phyloP scores from a whole-genome alignment of 2,329 filamentous ascomycete genomes.

The Aspergillus quadrilineatus region DNA sequence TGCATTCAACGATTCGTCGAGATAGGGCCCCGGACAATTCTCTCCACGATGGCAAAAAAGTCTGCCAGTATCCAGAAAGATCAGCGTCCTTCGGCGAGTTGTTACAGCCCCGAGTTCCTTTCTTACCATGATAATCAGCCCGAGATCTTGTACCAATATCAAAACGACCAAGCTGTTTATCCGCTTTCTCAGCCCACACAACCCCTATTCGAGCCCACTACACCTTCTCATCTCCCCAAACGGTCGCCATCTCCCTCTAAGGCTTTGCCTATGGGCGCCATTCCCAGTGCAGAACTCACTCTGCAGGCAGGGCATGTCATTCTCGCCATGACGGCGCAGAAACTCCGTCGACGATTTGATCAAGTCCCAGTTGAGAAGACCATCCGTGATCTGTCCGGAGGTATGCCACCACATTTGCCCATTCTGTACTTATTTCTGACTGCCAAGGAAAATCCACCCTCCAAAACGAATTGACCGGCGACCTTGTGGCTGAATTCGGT shows the following conservation, averaged over 20 bases:
- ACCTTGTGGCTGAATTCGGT: conserved; percentile 44
- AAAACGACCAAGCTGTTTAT: not conserved
- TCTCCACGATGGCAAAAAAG: conserved; percentile 41
- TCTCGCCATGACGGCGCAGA: conserved; percentile 20
- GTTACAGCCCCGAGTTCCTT: conserved; percentile 27
- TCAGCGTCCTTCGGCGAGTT: conserved; percentile 21
- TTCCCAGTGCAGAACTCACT: conserved; percentile 7
- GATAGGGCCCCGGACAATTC: conserved; percentile 38
- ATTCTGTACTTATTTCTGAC: conserved; percentile 3
- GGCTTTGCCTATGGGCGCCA: not conserved
- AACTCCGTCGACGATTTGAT: conserved; percentile 19
- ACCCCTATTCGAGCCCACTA: not conserved
- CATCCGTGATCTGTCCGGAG: conserved; percentile 33
- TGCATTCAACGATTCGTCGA: conserved; percentile 38
- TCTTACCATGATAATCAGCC: conserved; percentile 18
- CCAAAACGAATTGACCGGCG: conserved; percentile 48
- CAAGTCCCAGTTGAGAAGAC: conserved; percentile 25
- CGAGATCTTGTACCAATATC: conserved; percentile 17
- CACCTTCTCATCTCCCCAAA: not conserved
- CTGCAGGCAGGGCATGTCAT: conserved; percentile 17
- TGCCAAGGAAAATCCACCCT: conserved; percentile 42
- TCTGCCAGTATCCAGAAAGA: conserved; percentile 29
- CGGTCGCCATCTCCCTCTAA: not conserved
- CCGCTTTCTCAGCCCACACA: not conserved
- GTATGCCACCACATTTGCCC: not conserved